Base-by-base conservation (phyloP, 2,329 filamentous ascomycete genomes). In the Colletotrichum sp. region DNA sequence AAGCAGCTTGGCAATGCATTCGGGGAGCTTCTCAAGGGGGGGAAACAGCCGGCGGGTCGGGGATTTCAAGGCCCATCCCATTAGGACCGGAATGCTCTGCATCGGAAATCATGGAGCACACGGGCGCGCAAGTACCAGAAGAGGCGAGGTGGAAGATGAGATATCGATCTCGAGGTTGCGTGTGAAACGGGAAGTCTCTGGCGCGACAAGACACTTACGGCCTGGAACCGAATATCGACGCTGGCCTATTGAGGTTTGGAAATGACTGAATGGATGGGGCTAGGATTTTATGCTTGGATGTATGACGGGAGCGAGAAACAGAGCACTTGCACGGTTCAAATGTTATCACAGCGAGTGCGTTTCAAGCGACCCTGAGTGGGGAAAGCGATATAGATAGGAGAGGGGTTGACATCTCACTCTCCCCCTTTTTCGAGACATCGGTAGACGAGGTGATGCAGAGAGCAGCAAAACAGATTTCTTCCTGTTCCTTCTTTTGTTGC, bases 1-100 rank as follows among this genome's bases (percentile, higher is more conserved):
- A 92, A 92, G 83, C 90, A 92, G 82, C 84, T 92, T 64, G 85
- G 86, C 55, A 87, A 86, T 69, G 88, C 91, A 4, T 93, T 93
- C 79, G 87, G 87, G 39, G 92, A 93, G 70, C 86, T 93, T 69
- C 84, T 88, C 68, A 92, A 91, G 82, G 84, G 82, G 65, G 83
- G 81, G 71, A 86, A 86, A 79, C 81, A 82, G 63, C 52, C 69
- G 24, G 48, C 69, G 62, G 80, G 79, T 7, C 81, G 84, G 73
- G 82, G 81, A 67, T 83, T 86, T 70, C 87, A 68, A 24, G 70
- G 70, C 15, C 36, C 70, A 34, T 68, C 73, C 26, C 73, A 86
- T 80, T 75, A 77, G 80, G 79, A 26, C 16, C 16, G 71, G 74
- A 48, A 60, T 28, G 22, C 6, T 24, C 16, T 24, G 44, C 18